Conservation (phyloP, 257 asterid species). For the Striga asiatica region DNA sequence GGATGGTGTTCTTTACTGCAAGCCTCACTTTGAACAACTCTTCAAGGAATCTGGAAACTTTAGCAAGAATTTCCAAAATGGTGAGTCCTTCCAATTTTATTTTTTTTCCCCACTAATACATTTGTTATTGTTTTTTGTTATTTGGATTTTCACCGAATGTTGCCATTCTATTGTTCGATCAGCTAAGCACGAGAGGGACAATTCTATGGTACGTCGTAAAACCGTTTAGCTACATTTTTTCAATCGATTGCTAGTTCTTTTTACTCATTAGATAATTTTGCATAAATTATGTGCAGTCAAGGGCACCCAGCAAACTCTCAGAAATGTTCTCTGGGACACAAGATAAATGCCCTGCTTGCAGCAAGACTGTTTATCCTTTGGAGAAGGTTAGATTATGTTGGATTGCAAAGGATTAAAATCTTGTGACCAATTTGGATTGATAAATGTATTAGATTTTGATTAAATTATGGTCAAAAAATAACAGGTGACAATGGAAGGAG, state of each 20-base stretch:
- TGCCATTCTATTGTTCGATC: conserved; percentile 8
- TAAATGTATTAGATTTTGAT: no score
- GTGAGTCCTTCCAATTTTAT: no score
- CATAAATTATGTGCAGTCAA: no score
- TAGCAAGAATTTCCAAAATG: conserved; percentile 37
- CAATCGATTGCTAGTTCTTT: no score
- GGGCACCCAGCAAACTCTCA: conserved; percentile 63
- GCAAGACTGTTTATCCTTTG: conserved; percentile 65
- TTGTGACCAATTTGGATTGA: no score
- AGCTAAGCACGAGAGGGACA: conserved; percentile 40
- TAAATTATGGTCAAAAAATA: no score
- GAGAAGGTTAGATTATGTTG: conserved; percentile 45
- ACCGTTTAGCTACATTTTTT: no score
- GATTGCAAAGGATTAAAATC: no score
- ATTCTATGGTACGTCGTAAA: conserved; percentile 21
- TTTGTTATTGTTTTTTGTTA: no score
- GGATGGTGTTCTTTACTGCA: conserved; percentile 78
- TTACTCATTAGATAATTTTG: no score
- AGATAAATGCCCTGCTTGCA: conserved; percentile 69
- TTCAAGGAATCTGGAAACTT: conserved; percentile 72
- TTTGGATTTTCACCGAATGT: not conserved
- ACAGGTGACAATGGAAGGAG: conserved; percentile 63
- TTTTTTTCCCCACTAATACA: no score
- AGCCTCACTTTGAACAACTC: conserved; percentile 72
- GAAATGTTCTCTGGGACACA: conserved; percentile 66